phyloP scores from a whole-genome alignment of 2,329 filamentous ascomycete species.

The Cercospora citrullina region DNA sequence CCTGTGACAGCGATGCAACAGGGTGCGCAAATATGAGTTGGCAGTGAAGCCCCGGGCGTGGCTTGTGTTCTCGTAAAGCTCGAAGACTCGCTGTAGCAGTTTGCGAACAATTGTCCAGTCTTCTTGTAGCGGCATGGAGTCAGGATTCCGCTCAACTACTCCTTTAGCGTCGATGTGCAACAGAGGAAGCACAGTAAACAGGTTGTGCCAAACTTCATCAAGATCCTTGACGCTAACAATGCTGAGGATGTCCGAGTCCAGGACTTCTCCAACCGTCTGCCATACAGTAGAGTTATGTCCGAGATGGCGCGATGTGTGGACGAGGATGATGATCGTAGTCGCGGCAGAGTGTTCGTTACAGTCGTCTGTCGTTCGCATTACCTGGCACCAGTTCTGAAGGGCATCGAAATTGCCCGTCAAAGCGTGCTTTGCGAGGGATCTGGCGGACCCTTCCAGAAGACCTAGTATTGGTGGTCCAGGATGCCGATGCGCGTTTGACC shows the following conservation, averaged over 20 bases:
- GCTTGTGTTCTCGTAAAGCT: conserved; percentile 48
- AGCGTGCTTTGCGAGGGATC: conserved; percentile 41
- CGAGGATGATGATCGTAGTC: conserved; percentile 51
- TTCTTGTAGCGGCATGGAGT: conserved; percentile 41
- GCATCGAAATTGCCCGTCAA: conserved; percentile 28
- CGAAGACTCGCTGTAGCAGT: conserved; percentile 51
- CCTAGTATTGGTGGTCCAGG: neutral
- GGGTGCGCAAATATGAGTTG: conserved; percentile 56
- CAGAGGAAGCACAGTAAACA: conserved; percentile 57
- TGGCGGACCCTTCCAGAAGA: conserved; percentile 31
- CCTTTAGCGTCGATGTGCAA: conserved; percentile 55
- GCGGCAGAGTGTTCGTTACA: conserved; percentile 24
- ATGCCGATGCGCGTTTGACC: conserved; percentile 29
- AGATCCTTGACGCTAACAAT: conserved; percentile 35
- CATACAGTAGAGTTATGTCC: conserved; percentile 44
- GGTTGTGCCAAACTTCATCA: conserved; percentile 44
- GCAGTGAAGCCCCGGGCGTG: conserved; percentile 46
- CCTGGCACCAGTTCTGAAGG: conserved; percentile 48
- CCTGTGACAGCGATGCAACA: conserved; percentile 55
- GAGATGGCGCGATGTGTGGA: conserved; percentile 43
- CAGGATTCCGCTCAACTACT: conserved; percentile 31
- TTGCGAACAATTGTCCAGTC: conserved; percentile 54
- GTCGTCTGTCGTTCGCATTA: neutral
- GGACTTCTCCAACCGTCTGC: conserved; percentile 44
- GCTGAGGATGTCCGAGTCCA: conserved; percentile 29